These are phyloP conservation scores for Friedmanniomyces simplex DNA, from an alignment of 495 filamentous ascomycete species.

Conservation along the genomic window DNA sequence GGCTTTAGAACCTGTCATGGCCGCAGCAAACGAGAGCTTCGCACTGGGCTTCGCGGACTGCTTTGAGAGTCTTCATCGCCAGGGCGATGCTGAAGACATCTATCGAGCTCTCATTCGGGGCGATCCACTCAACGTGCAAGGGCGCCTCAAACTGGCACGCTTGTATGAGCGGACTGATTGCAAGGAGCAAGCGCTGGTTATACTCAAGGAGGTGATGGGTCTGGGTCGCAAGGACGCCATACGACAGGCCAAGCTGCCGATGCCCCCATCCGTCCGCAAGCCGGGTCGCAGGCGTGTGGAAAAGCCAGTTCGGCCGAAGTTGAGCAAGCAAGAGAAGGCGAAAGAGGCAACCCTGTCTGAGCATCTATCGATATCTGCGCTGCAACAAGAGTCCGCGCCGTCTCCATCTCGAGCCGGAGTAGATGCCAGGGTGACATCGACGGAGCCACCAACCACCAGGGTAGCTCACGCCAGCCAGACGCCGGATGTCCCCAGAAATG, in stretches of 20 bases:
- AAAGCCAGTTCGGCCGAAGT: background rate
- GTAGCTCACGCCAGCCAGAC: too few species aligned
- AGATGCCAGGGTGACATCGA: too few species aligned
- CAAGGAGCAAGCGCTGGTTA: conserved; percentile 60
- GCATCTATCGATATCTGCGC: too few species aligned
- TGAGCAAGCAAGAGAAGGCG: background rate
- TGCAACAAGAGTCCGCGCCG: too few species aligned
- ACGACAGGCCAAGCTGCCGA: conserved; percentile 1
- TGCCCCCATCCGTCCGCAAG: background rate
- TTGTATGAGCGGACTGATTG: conserved; percentile 64
- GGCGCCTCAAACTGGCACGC: conserved; percentile 63
- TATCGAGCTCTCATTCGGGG: conserved; percentile 60
- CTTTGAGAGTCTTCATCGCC: conserved; percentile 50
- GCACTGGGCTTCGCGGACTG: conserved; percentile 66
- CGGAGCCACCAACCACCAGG: too few species aligned
- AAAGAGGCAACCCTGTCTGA: too few species aligned
- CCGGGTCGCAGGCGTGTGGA: background rate
- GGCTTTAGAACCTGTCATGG: conserved; percentile 47
- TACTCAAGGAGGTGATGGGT: conserved; percentile 60
- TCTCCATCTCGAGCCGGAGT: too few species aligned
- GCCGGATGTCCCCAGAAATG: background rate
- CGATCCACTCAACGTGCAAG: conserved; percentile 57
- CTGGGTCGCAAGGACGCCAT: conserved; percentile 36
- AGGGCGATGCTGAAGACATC: conserved; percentile 60
- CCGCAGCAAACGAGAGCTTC: conserved; percentile 49